phyloP scores from a whole-genome alignment of 164 flowering plant species.

The Amborella trichopoda region DNA sequence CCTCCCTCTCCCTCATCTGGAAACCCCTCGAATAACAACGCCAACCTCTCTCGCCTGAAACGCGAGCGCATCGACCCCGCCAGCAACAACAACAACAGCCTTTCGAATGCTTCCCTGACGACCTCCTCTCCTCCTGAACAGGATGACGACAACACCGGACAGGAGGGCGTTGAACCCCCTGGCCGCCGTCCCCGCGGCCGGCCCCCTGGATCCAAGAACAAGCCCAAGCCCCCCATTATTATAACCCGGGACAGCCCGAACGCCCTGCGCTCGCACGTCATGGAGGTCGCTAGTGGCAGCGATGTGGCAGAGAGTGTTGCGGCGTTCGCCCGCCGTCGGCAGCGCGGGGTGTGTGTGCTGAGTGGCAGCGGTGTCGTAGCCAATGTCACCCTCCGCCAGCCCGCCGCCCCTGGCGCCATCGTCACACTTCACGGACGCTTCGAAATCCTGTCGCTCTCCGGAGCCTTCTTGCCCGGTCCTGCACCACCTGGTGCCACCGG shows the following conservation, averaged over 20 bases:
- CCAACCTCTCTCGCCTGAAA: background rate
- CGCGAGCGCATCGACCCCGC: background rate
- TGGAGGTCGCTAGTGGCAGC: constrained; percentile 57
- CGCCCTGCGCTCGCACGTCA: constrained; percentile 61
- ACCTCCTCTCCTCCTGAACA: background rate
- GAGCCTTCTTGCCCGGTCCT: constrained; percentile 66
- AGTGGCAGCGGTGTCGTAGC: constrained; percentile 63
- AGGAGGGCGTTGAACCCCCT: constrained; percentile 38
- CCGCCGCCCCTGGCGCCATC: constrained; percentile 53
- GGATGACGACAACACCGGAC: background rate
- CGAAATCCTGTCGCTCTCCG: constrained; percentile 63
- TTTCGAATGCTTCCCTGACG: background rate
- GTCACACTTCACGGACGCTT: constrained; percentile 64
- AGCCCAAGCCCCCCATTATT: constrained; percentile 65
- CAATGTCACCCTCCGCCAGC: constrained; percentile 62
- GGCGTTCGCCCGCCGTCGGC: constrained; percentile 48
- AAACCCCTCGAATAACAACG: too few relatives aligned
- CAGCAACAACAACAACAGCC: background rate
- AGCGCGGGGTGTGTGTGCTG: constrained; percentile 68
- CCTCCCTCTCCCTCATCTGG: background rate
- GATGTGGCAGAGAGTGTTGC: constrained; percentile 63
- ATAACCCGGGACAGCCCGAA: constrained; percentile 78
- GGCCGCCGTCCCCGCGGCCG: constrained; percentile 55
- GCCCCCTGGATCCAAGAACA: constrained; percentile 63
- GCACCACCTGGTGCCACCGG: constrained; percentile 73